Conservation (phyloP, 1,139 yeast species). For the Hanseniaspora gamundiae region DNA sequence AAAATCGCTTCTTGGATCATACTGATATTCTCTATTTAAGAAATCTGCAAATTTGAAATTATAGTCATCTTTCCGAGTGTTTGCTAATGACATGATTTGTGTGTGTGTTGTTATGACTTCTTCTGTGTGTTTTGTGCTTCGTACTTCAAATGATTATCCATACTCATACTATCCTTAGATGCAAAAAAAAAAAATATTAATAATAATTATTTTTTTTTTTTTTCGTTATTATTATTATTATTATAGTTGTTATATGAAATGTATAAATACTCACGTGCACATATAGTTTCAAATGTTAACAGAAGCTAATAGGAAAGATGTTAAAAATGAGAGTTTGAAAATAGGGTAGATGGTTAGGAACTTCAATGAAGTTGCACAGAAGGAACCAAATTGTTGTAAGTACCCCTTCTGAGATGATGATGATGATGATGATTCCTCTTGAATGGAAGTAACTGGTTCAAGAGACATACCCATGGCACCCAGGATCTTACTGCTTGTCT, state of each 20-base stretch:
- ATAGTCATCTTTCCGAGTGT: slow-evolving; percentile 3
- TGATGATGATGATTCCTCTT: too few species aligned
- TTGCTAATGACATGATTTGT: not conserved
- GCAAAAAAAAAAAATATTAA: too few species aligned
- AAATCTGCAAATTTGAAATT: slow-evolving; percentile 7
- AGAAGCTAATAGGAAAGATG: not conserved
- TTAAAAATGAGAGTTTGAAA: not conserved
- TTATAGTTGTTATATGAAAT: too few species aligned
- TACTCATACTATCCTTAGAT: too few species aligned
- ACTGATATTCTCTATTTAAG: slow-evolving; percentile 4
- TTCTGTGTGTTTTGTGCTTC: too few species aligned
- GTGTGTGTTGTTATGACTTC: too few species aligned
- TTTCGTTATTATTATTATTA: too few species aligned
- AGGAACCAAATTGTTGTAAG: too few species aligned
- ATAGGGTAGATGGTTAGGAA: not conserved
- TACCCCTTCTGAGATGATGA: too few species aligned
- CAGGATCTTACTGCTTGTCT: not conserved
- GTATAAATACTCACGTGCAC: not conserved
- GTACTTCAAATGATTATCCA: too few species aligned
- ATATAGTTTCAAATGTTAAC: not conserved
- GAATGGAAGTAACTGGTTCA: too few species aligned
- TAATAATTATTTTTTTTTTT: too few species aligned
- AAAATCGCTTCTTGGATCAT: slow-evolving; percentile 5
- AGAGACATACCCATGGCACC: not conserved
- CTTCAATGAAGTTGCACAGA: not conserved